These are phyloP conservation scores for Zasmidium angulare DNA, from an alignment of 2,329 filamentous ascomycete species.

Conservation along the genomic window DNA sequence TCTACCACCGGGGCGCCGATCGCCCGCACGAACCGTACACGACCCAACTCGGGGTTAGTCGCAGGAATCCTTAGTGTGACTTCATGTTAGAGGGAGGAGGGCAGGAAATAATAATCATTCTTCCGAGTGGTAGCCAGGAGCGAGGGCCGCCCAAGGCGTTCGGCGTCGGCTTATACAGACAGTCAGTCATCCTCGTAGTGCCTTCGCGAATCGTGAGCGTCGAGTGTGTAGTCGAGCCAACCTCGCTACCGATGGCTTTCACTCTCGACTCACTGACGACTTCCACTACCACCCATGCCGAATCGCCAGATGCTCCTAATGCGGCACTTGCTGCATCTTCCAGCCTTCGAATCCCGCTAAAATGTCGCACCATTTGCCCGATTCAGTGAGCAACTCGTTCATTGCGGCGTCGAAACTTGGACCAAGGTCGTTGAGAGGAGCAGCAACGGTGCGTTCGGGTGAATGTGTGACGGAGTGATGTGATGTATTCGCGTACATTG, in stretches of 20 bases:
- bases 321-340: neutral
- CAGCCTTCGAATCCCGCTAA: neutral
- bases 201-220: neutral
- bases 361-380: neutral
- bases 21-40: neutral
- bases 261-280: neutral
- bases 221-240: neutral
- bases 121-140: conserved; percentile 2
- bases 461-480: neutral
- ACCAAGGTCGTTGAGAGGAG: neutral
- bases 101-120: neutral
- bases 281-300: neutral
- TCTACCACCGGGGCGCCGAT: neutral
- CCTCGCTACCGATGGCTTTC: no score
- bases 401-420: neutral
- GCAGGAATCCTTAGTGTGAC: conserved; percentile 4
- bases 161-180: neutral
- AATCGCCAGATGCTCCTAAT: neutral
- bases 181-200: no score
- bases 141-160: neutral
- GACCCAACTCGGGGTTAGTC: neutral
- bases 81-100: neutral
- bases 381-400: neutral
- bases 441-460: neutral
- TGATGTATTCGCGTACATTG: neutral